phyloP scores from a whole-genome alignment of 768 basidiomycete species.

The Mycena amicta region DNA sequence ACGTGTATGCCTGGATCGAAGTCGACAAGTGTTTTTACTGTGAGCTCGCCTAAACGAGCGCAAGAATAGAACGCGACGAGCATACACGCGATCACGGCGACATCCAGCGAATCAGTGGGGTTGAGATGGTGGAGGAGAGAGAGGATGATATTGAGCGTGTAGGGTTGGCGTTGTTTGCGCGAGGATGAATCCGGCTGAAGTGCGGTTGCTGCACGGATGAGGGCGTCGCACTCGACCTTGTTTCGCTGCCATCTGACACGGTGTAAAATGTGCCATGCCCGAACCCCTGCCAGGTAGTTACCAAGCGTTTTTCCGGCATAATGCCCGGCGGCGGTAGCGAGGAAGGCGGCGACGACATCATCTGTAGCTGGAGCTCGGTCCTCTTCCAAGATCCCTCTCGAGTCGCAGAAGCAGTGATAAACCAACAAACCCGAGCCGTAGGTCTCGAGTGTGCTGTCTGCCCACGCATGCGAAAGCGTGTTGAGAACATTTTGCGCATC shows the following conservation, averaged over 20 bases:
- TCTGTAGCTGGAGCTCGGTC: too few relatives aligned
- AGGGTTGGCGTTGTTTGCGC: constrained; percentile 8
- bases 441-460: too few relatives aligned
- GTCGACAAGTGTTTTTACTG: background rate
- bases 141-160: constrained; percentile 15
- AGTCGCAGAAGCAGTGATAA: too few relatives aligned
- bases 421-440: too few relatives aligned
- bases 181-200: constrained; percentile 13
- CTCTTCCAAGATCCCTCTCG: too few relatives aligned
- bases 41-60: background rate
- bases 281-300: constrained; percentile 16
- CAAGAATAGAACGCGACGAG: background rate
- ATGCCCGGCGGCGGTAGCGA: too few relatives aligned
- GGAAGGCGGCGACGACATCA: too few relatives aligned
- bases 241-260: constrained; percentile 21
- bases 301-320: too few relatives aligned
- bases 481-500: too few relatives aligned
- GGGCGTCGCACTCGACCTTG: constrained; percentile 5
- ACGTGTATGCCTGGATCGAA: background rate
- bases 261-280: constrained; percentile 31
- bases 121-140: background rate
- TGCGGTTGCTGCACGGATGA: constrained; percentile 19
- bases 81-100: background rate
- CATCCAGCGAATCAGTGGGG: background rate
- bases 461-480: too few relatives aligned